Evolutionary conservation across 2,329 filamentous ascomycete species (phyloP).

Genomic region (Elsinoe arachidis): DNA sequence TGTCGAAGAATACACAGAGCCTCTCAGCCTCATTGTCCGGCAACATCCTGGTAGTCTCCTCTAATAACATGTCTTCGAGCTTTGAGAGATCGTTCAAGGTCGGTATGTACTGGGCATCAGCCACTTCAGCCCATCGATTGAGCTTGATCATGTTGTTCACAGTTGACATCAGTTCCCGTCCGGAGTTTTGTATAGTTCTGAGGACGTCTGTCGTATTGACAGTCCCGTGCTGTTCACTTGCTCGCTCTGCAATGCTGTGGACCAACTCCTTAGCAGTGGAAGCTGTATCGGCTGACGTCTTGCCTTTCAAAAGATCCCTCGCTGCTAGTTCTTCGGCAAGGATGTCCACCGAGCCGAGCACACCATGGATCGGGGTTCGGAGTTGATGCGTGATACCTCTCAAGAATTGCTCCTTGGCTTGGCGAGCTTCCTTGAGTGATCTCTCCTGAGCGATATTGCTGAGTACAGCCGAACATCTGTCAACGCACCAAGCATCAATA

Average conservation of each 20-base stretch:
- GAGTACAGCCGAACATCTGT: conserved; percentile 33
- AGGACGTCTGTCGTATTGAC: conserved; percentile 22
- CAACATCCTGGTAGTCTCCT: conserved; percentile 24
- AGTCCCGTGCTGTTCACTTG: conserved; percentile 27
- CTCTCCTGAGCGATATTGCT: conserved; percentile 33
- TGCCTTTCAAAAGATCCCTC: conserved; percentile 17
- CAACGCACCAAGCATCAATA: conserved; percentile 39
- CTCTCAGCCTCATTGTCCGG: conserved; percentile 24
- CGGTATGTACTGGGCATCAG: conserved; percentile 20
- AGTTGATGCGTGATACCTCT: conserved; percentile 41
- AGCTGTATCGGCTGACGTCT: conserved; percentile 13
- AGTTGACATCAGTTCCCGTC: conserved; percentile 36
- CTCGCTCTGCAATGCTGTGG: conserved; percentile 30
- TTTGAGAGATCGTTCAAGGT: conserved; percentile 25
- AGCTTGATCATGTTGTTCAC: conserved; percentile 39
- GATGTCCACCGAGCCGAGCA: conserved; percentile 35
- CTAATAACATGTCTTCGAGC: conserved; percentile 28
- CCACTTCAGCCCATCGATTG: conserved; percentile 33
- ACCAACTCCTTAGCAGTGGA: conserved; percentile 19
- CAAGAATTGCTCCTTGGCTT: conserved; percentile 38
- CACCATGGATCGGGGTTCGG: conserved; percentile 41
- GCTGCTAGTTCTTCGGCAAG: conserved; percentile 35
- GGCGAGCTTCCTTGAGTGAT: conserved; percentile 33
- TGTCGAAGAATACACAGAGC: conserved; percentile 29
- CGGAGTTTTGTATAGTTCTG: conserved; percentile 32